Base-by-base conservation (phyloP, 495 filamentous ascomycete genomes). In the Beverwykella pulmonaria region DNA sequence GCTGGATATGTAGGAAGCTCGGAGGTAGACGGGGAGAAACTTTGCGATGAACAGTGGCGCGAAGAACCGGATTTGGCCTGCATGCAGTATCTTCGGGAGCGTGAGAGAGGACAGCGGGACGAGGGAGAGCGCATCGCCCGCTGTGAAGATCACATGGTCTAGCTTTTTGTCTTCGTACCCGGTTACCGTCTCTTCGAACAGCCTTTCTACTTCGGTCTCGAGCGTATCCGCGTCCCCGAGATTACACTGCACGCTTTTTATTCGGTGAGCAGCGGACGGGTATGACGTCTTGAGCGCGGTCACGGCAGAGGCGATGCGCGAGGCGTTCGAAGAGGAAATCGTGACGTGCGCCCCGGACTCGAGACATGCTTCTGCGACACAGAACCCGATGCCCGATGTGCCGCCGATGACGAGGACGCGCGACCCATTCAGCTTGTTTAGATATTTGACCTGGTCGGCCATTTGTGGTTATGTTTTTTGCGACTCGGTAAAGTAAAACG, bases 71-170 rank as follows among this genome's bases (percentile, higher is more conserved):
- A 76, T 65, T 52, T 72, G 74, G 34, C 71, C 76, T 0, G 69
- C 73, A n/a, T 75, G 41, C 6, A 69, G 55, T 23, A 71, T 61
- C n/a, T 59, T 63, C 20, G 59, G 58, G 15, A 68, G 29, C 25
- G 22, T 60, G 47, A 66, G 32, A 1, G 66, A 62, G 17, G 19
- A 25, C 22, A 76, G 60, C 17, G 57, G 12, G 27, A 61, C 63
- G 19, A 64, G 44, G n/a, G 39, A 49, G 3, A 78, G 59, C 4
- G 75, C 44, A 53, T 75, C 75, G 39, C 67, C 76, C 9, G 76
- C 76, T 3, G 76, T 78, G 71, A 69, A 68, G 26, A 78, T 65
- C 20, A 77, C 66, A 53, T 78, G 76, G 52, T 78, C 73, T 19
- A 77, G 46, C 36, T 73, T 73, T 36, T 56, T 39, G 29, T 23